Conservation (phyloP, 2,329 filamentous ascomycete species). For the Stemphylium vesicarium region DNA sequence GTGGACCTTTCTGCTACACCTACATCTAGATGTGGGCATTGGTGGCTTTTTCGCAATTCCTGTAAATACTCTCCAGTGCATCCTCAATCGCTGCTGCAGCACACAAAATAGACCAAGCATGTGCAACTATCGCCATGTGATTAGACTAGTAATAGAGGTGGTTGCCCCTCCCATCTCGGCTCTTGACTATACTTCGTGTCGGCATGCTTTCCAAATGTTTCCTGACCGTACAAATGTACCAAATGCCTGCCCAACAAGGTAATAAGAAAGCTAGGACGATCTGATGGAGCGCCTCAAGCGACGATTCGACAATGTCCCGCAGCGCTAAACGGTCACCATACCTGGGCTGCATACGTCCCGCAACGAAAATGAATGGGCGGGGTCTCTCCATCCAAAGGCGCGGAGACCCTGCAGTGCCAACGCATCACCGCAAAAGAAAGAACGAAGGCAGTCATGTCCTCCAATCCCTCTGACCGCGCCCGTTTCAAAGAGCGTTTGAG, state of each 20-base stretch:
- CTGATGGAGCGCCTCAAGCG: slow-evolving; percentile 9
- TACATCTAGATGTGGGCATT: slow-evolving; percentile 39
- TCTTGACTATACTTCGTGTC: neutral
- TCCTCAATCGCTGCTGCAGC: neutral
- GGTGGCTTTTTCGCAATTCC: neutral
- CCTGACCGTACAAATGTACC: neutral
- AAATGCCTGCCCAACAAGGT: neutral
- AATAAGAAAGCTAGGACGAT: slow-evolving; percentile 5
- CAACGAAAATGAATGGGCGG: slow-evolving; percentile 22
- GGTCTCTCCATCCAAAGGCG: slow-evolving; percentile 16
- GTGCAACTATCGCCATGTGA: neutral
- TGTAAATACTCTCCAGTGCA: slow-evolving; percentile 14
- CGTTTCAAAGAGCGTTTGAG: slow-evolving; percentile 32
- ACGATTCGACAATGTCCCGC: slow-evolving; percentile 31
- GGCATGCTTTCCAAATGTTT: neutral
- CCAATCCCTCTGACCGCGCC: slow-evolving; percentile 41
- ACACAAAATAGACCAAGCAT: slow-evolving; percentile 1
- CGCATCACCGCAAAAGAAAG: slow-evolving; percentile 42
- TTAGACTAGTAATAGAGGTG: neutral
- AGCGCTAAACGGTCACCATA: slow-evolving; percentile 27
- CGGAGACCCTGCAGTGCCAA: slow-evolving; percentile 38
- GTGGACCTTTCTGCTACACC: slow-evolving; percentile 57
- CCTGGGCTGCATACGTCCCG: slow-evolving; percentile 15
- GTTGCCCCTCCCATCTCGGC: too few species aligned
- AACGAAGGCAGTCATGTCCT: slow-evolving; percentile 28